Percentiles rank a stretch among this genome's conserved stretches.
phyloP scores from a whole-genome alignment of 2,329 filamentous ascomycete genomes.

The Talaromyces islandicus region DNA sequence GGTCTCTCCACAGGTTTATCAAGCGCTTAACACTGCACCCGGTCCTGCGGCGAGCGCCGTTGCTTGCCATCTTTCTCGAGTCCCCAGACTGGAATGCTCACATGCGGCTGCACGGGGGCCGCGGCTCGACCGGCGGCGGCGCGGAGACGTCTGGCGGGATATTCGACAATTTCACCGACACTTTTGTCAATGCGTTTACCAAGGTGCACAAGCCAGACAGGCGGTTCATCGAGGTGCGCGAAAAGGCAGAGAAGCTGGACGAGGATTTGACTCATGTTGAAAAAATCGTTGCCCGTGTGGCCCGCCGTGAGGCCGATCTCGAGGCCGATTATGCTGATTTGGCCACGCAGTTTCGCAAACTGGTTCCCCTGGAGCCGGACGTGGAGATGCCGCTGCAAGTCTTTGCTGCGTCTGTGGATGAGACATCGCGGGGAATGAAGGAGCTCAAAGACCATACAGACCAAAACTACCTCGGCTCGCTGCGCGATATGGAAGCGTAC shows the following conservation, averaged over 20 bases:
- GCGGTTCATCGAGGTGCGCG: slow-evolving; percentile 88
- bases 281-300: slow-evolving; percentile 89
- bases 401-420: slow-evolving; percentile 80
- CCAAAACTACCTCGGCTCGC: slow-evolving; percentile 86
- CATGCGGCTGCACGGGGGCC: slow-evolving; percentile 71
- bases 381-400: slow-evolving; percentile 76
- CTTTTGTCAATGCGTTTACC: slow-evolving; percentile 93
- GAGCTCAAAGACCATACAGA: slow-evolving; percentile 86
- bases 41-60: slow-evolving; percentile 71
- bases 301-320: slow-evolving; percentile 78
- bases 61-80: slow-evolving; percentile 87
- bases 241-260: slow-evolving; percentile 87
- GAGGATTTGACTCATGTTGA: slow-evolving; percentile 90
- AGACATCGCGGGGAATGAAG: slow-evolving; percentile 71
- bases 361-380: slow-evolving; percentile 81
- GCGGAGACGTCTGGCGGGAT: slow-evolving; percentile 53
- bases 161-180: slow-evolving; percentile 92
- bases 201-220: slow-evolving; percentile 94
- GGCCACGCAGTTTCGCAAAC: slow-evolving; percentile 89
- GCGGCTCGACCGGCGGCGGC: slow-evolving; percentile 47
- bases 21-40: slow-evolving; percentile 82
- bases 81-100: slow-evolving; percentile 93
- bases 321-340: slow-evolving; percentile 85
- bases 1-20: slow-evolving; percentile 88
- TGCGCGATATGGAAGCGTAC: slow-evolving; percentile 95